Evolutionary conservation across 2,329 filamentous ascomycete species (phyloP), one percentile per base, ranked within the genome.

Genomic region (Lachnellula cervina): DNA sequence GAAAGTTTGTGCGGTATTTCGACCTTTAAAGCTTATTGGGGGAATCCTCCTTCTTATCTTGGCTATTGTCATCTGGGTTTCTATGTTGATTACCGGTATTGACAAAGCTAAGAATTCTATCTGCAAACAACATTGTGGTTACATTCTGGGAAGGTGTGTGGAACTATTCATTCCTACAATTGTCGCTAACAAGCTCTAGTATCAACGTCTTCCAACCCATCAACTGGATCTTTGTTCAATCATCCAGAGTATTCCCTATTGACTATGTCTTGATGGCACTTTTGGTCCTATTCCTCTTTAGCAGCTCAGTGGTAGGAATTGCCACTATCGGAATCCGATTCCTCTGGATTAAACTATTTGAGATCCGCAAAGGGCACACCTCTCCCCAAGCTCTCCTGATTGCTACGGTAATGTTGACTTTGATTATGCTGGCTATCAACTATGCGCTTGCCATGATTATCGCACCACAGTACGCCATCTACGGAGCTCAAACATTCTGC

Each of bases 51-150:
- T 97, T 2, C 79, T 97, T 34, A 62, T 90, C 1, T 70, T 96
- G 21, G 80, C 89, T 0, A 72, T 96, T 14, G 63, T 96, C 43
- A 80, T 95, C 63, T 96, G 90, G 81, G 81, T 87, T 8, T 96
- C 90, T 13, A 97, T 99, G 90, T 81, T 97, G 64, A 88, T 97
- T 69, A 97, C 93, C 0, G 88, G 86, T 63, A 91, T 97, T 67
- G 94, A 99, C 80, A 97, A 97, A 76, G 90, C 91, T 37, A 92
- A 88, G 72, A 97, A 97, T 76, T 97, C 92, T 3, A 77, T 95
- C 60, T 99, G 94, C 81, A 93, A 94, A 71, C 78, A 85, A 57
- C 86, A 84, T 65, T 99, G 94, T 70, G 94, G 94, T 59, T 99
- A 97, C 73, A 89, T 97, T 49, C 80, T 99, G 4, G 90, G 86